Evolutionary conservation across 1,284 basidiomycete species (phyloP).

Genomic region (Porogramme epimiltina): DNA sequence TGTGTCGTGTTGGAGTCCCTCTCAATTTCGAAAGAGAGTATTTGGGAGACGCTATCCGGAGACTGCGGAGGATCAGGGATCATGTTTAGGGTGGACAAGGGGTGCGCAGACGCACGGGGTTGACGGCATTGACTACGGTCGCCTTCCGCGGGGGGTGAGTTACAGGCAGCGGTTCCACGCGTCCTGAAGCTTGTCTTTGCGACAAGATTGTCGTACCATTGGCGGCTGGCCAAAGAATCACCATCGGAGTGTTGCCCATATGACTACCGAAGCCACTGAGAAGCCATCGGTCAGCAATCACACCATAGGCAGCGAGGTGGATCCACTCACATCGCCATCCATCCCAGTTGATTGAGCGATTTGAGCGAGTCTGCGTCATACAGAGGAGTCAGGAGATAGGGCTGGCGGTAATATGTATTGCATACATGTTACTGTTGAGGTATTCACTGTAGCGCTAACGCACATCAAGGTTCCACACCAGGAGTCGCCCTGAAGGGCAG

Average conservation of each 20-base stretch:
- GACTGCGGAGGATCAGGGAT: conserved; percentile 14
- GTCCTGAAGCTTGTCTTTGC: conserved; percentile 41
- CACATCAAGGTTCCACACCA: conserved; percentile 47
- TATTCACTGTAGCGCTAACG: conserved; percentile 45
- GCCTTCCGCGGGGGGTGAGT: conserved; percentile 23
- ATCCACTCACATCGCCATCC: conserved; percentile 52
- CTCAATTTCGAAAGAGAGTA: conserved; percentile 27
- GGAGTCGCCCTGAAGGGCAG: conserved; percentile 40
- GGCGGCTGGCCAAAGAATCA: conserved; percentile 48
- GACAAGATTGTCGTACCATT: conserved; percentile 45
- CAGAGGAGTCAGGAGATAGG: background rate
- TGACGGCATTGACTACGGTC: conserved; percentile 11
- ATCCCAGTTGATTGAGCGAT: conserved; percentile 46
- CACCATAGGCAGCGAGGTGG: background rate
- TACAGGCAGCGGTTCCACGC: conserved; percentile 20
- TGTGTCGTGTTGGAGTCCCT: conserved; percentile 35
- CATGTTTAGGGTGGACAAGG: background rate
- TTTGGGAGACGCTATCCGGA: conserved; percentile 13
- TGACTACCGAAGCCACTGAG: conserved; percentile 54
- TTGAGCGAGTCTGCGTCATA: conserved; percentile 46
- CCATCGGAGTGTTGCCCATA: conserved; percentile 44
- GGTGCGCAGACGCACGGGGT: conserved; percentile 20
- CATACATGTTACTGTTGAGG: conserved; percentile 47
- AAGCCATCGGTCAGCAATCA: background rate
- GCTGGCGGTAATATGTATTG: background rate